Evolutionary conservation across 2,329 filamentous ascomycete genomes (phyloP).

Genomic region (Tolypocladium album): DNA sequence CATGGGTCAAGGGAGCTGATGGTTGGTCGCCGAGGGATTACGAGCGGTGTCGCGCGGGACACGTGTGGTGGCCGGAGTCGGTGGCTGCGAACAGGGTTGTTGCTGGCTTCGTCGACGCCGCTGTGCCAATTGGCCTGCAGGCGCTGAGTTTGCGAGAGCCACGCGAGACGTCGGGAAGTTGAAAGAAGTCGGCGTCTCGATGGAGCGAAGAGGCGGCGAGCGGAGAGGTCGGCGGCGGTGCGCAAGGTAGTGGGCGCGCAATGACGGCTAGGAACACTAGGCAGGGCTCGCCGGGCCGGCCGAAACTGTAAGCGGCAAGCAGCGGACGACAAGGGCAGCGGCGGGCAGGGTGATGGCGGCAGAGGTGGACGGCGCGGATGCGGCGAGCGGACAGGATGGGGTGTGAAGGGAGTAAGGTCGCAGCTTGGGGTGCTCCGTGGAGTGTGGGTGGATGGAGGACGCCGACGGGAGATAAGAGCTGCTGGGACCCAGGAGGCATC

Average conservation of each 20-base stretch:
- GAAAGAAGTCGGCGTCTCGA: background rate
- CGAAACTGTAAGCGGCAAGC: background rate
- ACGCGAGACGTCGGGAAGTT: background rate
- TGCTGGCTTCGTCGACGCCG: background rate
- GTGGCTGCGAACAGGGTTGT: background rate
- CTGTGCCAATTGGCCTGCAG: background rate
- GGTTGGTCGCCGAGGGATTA: slow-evolving; percentile 2
- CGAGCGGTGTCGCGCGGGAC: background rate
- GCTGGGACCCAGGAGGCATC: too few relatives aligned
- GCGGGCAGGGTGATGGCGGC: background rate
- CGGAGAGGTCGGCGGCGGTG: background rate
- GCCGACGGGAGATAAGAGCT: too few relatives aligned
- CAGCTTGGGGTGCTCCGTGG: too few relatives aligned
- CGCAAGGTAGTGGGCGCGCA: background rate
- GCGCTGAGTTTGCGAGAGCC: background rate
- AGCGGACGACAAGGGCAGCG: background rate
- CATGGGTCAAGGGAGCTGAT: slow-evolving; percentile 1
- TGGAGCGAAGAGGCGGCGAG: background rate
- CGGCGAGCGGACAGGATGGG: background rate
- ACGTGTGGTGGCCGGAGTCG: slow-evolving; percentile 1
- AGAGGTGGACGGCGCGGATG: background rate
- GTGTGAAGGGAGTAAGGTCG: background rate
- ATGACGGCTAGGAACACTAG: background rate
- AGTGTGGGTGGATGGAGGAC: too few relatives aligned
- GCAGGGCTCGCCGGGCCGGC: background rate